These are phyloP conservation scores for Glycyrrhiza uralensis DNA, from an alignment of 306 rosid genomes.

Conservation along the genomic window DNA sequence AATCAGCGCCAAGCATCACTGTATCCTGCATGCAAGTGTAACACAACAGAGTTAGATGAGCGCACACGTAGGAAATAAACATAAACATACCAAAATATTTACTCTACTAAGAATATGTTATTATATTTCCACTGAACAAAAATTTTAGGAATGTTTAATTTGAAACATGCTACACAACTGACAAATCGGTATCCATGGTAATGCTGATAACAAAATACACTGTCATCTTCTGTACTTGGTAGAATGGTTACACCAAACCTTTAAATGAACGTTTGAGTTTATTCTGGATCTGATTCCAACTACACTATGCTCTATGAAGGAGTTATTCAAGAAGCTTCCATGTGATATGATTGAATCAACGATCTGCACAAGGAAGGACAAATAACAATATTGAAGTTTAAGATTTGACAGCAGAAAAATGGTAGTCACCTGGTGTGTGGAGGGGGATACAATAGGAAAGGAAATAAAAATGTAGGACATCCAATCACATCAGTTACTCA, in stretches of 20 bases:
- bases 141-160: constrained; percentile 6
- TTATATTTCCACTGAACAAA: neutral
- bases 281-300: constrained; percentile 91
- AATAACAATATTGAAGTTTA: neutral
- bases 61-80: neutral
- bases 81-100: neutral
- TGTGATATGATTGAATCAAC: constrained; percentile 89
- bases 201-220: neutral
- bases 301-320: constrained; percentile 85
- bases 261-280: constrained; percentile 69
- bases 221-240: neutral
- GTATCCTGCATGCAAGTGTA: constrained; percentile 60
- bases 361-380: constrained; percentile 51
- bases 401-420: constrained; percentile 10
- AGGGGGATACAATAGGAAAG: neutral
- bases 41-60: neutral
- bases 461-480: neutral
- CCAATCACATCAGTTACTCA: neutral
- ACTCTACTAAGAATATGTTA: neutral
- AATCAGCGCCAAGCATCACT: constrained; percentile 96
- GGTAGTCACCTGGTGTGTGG: neutral
- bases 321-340: constrained; percentile 79
- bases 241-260: constrained; percentile 49
- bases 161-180: neutral
- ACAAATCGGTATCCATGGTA: neutral